These are phyloP conservation scores for Metschnikowia kunwiensis DNA, from an alignment of 805 yeast genomes.

Conservation along the genomic window DNA sequence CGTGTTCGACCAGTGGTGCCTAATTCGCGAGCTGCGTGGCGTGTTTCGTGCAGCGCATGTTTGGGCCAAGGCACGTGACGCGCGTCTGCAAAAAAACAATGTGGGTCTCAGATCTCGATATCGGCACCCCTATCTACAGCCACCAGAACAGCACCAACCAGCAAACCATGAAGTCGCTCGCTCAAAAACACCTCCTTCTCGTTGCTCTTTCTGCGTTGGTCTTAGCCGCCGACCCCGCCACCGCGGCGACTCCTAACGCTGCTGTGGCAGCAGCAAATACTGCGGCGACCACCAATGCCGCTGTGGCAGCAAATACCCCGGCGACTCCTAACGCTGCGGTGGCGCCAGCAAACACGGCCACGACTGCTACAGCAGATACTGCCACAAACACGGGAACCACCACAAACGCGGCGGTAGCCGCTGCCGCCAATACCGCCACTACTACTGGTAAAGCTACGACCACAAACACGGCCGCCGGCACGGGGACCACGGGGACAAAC, in stretches of 20 bases:
- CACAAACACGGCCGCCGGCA: neutral
- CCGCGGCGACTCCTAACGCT: slow-evolving; percentile 15
- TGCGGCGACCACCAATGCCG: slow-evolving; percentile 15
- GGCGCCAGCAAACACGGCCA: slow-evolving; percentile 10
- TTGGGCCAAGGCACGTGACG: slow-evolving; percentile 2
- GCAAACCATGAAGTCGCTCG: slow-evolving; percentile 5
- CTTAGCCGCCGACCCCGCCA: slow-evolving; percentile 18
- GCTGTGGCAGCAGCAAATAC: slow-evolving; percentile 18
- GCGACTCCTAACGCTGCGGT: slow-evolving; percentile 16
- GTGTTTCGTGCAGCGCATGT: neutral
- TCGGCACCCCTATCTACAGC: no score
- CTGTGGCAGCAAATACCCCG: slow-evolving; percentile 14
- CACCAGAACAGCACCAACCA: no score
- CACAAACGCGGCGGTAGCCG: slow-evolving; percentile 4
- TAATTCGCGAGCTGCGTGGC: no score
- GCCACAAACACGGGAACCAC: slow-evolving; percentile 9
- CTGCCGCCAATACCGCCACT: slow-evolving; percentile 17
- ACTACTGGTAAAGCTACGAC: slow-evolving; percentile 9
- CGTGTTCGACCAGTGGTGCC: no score
- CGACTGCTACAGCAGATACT: slow-evolving; percentile 13
- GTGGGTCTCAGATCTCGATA: no score
- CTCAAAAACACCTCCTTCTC: slow-evolving; percentile 1
- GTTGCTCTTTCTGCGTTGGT: slow-evolving; percentile 15
- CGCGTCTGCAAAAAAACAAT: neutral
- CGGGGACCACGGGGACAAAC: slow-evolving; percentile 9